Evolutionary conservation across 768 basidiomycete species (phyloP).

Genomic region (Fomitopsis pulvina): DNA sequence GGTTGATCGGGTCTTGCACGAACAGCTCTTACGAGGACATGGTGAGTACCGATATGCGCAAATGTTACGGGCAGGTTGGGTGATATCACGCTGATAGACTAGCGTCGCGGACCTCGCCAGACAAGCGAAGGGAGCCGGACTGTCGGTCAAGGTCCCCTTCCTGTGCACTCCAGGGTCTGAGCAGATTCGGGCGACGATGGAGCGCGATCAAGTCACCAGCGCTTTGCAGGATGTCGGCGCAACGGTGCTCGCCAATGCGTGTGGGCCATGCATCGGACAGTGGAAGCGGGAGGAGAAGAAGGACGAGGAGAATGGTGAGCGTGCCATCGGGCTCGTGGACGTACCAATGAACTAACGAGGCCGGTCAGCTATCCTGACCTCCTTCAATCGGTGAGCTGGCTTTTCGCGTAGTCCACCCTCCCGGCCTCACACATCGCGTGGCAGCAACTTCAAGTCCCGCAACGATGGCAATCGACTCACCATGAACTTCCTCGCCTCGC

Average conservation of each 20-base stretch:
- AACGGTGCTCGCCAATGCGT: constrained; percentile 92
- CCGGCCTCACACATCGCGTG: background rate
- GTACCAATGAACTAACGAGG: background rate
- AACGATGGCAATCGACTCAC: constrained; percentile 94
- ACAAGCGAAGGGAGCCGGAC: constrained; percentile 81
- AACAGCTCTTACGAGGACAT: constrained; percentile 98
- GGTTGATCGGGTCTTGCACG: constrained; percentile 96
- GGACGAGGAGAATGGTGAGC: constrained; percentile 83
- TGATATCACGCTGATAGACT: constrained; percentile 42
- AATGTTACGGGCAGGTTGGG: constrained; percentile 1
- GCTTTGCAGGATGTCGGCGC: constrained; percentile 87
- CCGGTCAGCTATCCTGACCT: constrained; percentile 80
- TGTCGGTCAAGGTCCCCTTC: constrained; percentile 80
- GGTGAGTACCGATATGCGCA: constrained; percentile 36
- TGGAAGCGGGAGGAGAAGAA: constrained; percentile 92
- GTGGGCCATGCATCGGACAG: constrained; percentile 98
- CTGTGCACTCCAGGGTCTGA: constrained; percentile 90
- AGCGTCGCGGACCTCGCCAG: constrained; percentile 85
- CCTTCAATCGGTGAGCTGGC: constrained; percentile 76
- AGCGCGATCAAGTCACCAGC: constrained; percentile 83
- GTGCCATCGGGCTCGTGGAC: too few species aligned
- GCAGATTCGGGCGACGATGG: constrained; percentile 95
- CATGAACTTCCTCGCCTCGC: constrained; percentile 98
- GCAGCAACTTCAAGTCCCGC: constrained; percentile 81
- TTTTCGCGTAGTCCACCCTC: background rate